A percentile compares a stretch with the other conserved stretches of the same genome.
phyloP scores from a whole-genome alignment of 1,284 basidiomycete genomes.

The Cutaneotrichosporon cavernicola region DNA sequence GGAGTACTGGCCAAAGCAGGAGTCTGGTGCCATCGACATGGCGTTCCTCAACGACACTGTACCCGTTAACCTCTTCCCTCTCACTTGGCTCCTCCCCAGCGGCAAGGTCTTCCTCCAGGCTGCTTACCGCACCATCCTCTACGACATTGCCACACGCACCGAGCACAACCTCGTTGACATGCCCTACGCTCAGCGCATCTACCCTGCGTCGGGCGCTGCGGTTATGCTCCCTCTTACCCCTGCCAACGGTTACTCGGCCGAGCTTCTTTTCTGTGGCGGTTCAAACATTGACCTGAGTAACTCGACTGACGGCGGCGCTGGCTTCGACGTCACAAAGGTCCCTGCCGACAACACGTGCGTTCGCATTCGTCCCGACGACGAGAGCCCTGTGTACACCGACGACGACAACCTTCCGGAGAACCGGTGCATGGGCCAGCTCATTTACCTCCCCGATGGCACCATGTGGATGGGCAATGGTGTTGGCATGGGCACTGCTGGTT shows the following conservation, averaged over 20 bases:
- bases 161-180: conserved; percentile 50
- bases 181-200: conserved; percentile 70
- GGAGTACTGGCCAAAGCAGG: conserved; percentile 69
- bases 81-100: conserved; percentile 77
- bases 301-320: conserved; percentile 45
- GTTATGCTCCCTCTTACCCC: conserved; percentile 89
- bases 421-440: conserved; percentile 76
- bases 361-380: conserved; percentile 74
- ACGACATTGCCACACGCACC: conserved; percentile 41
- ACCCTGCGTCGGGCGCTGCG: conserved; percentile 84
- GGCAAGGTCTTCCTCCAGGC: conserved; percentile 74
- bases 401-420: conserved; percentile 71
- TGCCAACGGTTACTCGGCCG: conserved; percentile 80
- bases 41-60: conserved; percentile 78
- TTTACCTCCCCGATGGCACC: conserved; percentile 52
- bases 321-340: conserved; percentile 49
- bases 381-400: conserved; percentile 59
- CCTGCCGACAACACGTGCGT: conserved; percentile 53
- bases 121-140: conserved; percentile 48
- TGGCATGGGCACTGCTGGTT: conserved; percentile 61
- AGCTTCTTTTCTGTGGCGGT: conserved; percentile 86
- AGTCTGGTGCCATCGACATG: conserved; percentile 61
- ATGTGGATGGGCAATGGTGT: conserved; percentile 67
- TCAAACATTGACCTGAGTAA: conserved; percentile 56
- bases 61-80: conserved; percentile 86